Base-by-base conservation (phyloP, 805 yeast species). In the Scheffersomyces coipomensis region DNA sequence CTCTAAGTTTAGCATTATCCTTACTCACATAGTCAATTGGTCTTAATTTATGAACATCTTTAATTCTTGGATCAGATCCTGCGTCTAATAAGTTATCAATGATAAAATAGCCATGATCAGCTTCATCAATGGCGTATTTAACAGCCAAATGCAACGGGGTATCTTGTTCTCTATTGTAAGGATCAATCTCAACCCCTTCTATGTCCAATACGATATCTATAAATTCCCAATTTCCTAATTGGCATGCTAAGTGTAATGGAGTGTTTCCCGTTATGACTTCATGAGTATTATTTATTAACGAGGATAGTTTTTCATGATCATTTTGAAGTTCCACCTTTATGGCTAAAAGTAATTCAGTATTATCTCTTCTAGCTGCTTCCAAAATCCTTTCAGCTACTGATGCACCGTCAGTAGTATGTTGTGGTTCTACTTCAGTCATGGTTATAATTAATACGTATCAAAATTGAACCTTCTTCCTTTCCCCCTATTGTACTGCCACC, bases 101-200 rank as follows among this genome's bases (percentile, higher is more conserved):
- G 24, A 89, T 71, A 49, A 82, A 87, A 18, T 73, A 66, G 1
- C 96, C 97, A 60, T 85, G 89, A 43, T 87, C 97, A 0, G 93
- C 87, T 55, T 91, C 96, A 19, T 79, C 81, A 33, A 71, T 68
- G 11, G 90, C 73, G 59, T 85, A 91, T 44, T 76, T 76, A 10
- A 83, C 96, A 4, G 96, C 95, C 45, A 77, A 66, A 62, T 91
- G 98, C 46, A 93, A 73, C 11, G 99, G 97, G 1, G 97, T 88
- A 47, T 87, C 90, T 27, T 89, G 90, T 37, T 83, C 84, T 26
- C 80, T 73, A 59, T 85, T 85, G 29, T 63, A 57, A 1, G 96
- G 93, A 59, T 93, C 96, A 22, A 90, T 81, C 49, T 90, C 96
- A 15, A 90, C 89, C 2, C 93, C 96, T 44, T 87, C 95, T 39